Base-by-base conservation (phyloP, 805 yeast species). In the Yamadazyma kitorensis region DNA sequence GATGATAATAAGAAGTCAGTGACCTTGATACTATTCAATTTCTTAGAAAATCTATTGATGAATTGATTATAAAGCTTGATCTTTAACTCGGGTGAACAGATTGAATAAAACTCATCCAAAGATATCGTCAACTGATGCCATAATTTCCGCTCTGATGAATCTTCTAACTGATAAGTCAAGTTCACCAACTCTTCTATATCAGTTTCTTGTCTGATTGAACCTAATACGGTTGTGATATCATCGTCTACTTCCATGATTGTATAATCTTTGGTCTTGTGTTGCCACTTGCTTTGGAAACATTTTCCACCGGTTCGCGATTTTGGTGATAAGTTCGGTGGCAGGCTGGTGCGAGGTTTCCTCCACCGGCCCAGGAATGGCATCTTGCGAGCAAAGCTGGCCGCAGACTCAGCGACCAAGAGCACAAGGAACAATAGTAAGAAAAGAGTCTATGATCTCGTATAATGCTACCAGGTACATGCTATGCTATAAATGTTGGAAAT, bases 121-220 rank as follows among this genome's bases (percentile, higher is more conserved):
- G 76, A 61, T 41, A 76, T 75, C 2, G 96, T 86, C 54, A 93
- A 73, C 67, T 93, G 98, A 64, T 83, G 94, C 97, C 97, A 93
- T 55, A 91, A 73, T 59, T 87, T 88, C 48, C 95, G 72, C 53
- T 88, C 96, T 62, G 86, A 84, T 37, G 70, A 68, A 49, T 87
- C 96, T 53, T 89, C 97, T 54, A 91, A 74, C 34, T 76, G 74
- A 52, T 76, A 80, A 48, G 83, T 73, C 6, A 70, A 57, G 18
- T 78, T 74, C 7, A 78, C 67, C 33, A 88, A 66, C 24, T 81
- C 86, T 3, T 75, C 64, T 10, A 54, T 48, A 39, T 82, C 86
- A 4, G 80, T 69, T 51, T 80, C 83, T 49, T 71, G 70, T 34
- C 95, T 76, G 33, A 87, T 67, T 3, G 79, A 71, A 16, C 76